Evolutionary conservation across 352 stramenopile species (phyloP), one percentile per base, ranked within the genome.

Genomic region (Phytophthora pseudosyringae): DNA sequence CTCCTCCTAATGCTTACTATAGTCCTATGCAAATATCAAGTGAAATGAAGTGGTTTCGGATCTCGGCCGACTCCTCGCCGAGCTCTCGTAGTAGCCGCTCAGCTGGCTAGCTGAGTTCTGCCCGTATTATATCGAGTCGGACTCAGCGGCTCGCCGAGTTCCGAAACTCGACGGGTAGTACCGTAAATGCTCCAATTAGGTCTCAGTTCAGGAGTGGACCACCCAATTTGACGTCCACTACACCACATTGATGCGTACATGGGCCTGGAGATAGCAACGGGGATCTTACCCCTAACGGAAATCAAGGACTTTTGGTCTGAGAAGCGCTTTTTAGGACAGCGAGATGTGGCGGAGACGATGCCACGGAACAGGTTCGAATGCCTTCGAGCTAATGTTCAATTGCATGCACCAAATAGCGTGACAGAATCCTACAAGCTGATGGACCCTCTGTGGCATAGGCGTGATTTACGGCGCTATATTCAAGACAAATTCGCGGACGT

Each of bases 171-270:
- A n/a, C n/a, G n/a, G n/a, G n/a, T n/a, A n/a, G n/a, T n/a, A n/a
- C n/a, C n/a, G n/a, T n/a, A n/a, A n/a, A n/a, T n/a, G n/a, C n/a
- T n/a, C n/a, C n/a, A n/a, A n/a, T n/a, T n/a, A n/a, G n/a, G n/a
- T n/a, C n/a, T n/a, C n/a, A n/a, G n/a, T n/a, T n/a, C n/a, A n/a
- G n/a, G n/a, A n/a, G n/a, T n/a, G n/a, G n/a, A n/a, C n/a, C n/a
- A n/a, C n/a, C n/a, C n/a, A n/a, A n/a, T n/a, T n/a, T n/a, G n/a
- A n/a, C n/a, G n/a, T n/a, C n/a, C n/a, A n/a, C n/a, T n/a, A n/a
- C n/a, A n/a, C n/a, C n/a, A n/a, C n/a, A n/a, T n/a, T n/a, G n/a
- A 64, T 12, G 45, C 56, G 13, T 64, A 44, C 32, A 15, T 64
- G 0, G 56, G 56, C 9, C 11, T 56, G 0, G 56, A 56, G 28